These are phyloP conservation scores for Jacaranda copaia DNA, from an alignment of 257 asterid species.

Conservation along the genomic window DNA sequence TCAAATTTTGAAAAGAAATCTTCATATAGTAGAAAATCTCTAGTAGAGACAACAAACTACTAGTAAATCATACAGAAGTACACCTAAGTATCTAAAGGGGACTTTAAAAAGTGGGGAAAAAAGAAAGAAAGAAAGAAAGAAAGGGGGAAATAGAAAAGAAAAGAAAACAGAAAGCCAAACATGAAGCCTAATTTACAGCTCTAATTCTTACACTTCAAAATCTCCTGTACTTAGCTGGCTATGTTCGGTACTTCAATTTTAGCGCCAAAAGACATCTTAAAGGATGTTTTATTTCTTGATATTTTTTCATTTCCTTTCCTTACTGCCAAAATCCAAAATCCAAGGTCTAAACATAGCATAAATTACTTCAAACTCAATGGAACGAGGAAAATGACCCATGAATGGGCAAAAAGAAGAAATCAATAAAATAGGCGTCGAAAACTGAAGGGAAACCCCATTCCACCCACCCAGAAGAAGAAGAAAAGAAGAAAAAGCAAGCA, in stretches of 20 bases:
- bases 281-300: not conserved
- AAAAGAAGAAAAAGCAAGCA: not conserved
- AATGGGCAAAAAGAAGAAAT: not conserved
- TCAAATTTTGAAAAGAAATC: not conserved
- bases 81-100: not conserved
- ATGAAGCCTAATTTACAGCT: not conserved
- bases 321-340: not conserved
- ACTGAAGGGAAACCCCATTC: not conserved
- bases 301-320: not conserved
- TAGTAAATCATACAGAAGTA: too few relatives aligned
- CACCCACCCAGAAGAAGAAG: too few relatives aligned
- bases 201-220: not conserved
- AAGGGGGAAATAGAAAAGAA: too few relatives aligned
- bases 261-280: not conserved
- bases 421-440: not conserved
- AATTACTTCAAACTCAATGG: not conserved
- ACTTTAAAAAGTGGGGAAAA: too few relatives aligned
- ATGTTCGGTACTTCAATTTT: not conserved
- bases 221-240: not conserved
- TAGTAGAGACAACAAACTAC: not conserved
- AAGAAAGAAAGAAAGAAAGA: not conserved
- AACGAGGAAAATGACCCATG: not conserved
- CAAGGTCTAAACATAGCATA: not conserved
- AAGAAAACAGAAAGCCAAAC: not conserved
- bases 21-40: not conserved